phyloP scores from a whole-genome alignment of 1,284 basidiomycete species.

The Vanrija pseudolonga region DNA sequence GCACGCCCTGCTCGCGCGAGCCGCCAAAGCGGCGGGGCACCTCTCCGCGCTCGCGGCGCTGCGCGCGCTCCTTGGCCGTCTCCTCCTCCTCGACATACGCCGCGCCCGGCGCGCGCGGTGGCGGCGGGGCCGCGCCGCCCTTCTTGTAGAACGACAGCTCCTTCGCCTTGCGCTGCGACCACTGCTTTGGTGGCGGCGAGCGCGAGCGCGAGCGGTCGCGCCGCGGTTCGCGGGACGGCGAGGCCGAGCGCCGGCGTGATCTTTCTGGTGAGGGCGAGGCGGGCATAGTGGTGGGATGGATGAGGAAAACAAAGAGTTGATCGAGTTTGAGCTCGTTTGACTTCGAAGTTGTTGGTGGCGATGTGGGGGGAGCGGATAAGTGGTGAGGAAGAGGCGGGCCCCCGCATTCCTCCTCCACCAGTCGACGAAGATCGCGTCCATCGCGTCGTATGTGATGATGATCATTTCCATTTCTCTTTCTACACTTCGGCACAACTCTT shows the following conservation, averaged over 20 bases:
- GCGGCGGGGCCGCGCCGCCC: constrained; percentile 12
- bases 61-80: constrained; percentile 35
- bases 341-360: neutral
- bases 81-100: constrained; percentile 19
- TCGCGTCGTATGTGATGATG: neutral
- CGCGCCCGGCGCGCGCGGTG: neutral
- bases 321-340: neutral
- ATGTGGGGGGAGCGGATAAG: neutral
- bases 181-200: constrained; percentile 10
- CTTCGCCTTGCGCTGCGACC: constrained; percentile 27
- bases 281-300: constrained; percentile 23
- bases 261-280: constrained; percentile 29
- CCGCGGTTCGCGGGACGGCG: neutral
- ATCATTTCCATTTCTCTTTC: neutral
- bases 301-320: neutral
- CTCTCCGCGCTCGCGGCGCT: constrained; percentile 38
- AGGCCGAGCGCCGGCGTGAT: constrained; percentile 12
- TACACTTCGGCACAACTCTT: no score
- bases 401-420: no score
- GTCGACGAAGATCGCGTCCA: neutral
- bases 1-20: constrained; percentile 41
- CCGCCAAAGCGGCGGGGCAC: constrained; percentile 44
- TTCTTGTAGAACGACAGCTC: constrained; percentile 52
- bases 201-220: constrained; percentile 4
- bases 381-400: no score